Evolutionary conservation across 306 rosid genomes (phyloP), one percentile per base, ranked within the genome.

Genomic region (Inga oerstediana): DNA sequence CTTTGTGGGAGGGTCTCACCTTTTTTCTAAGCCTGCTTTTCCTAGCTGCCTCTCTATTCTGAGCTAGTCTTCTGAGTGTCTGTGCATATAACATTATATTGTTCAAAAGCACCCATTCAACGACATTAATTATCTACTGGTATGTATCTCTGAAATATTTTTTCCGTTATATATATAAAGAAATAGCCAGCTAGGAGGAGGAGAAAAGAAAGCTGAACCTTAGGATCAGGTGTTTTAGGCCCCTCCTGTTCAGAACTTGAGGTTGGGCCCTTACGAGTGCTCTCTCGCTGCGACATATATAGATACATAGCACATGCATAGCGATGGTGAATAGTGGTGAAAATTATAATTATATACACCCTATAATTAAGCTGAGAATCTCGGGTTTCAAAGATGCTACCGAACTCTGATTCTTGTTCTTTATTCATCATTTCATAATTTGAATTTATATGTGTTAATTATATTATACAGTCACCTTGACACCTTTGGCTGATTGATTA

Each of bases 41-140:
- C 87, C 97, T 91, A n/a, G 99, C 99, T 69, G 99, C 99, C 84
- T 97, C 99, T 83, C 99, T 93, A 90, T 97, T 97, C 90, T 97
- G 99, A 79, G 99, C 99, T 76, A 97, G 97, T 84, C 99, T 90
- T 89, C 99, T 97, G 27, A 97, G 84, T n/a, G 93, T 92, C 99
- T 97, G 88, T 84, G 78, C 32, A 75, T 20, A 78, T 17, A 75
- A 67, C 79, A 46, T 27, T 27, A 27, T 27, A 27, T 74, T 52
- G 35, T 44, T 44, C 32, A 22, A 72, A 75, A 65, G 9, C 32
- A 32, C 39, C 19, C 10, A 65, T 51, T 74, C 77, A 80, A 27
- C 46, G 12, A 2, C 27, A n/a, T n/a, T n/a, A 58, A 80, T 58
- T 46, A 8, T 20, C 75, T 54, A 27, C 30, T 27, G 30, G 30